Evolutionary conservation across 2,329 filamentous ascomycete genomes (phyloP).

Genomic region (Sclerotinia nivalis): DNA sequence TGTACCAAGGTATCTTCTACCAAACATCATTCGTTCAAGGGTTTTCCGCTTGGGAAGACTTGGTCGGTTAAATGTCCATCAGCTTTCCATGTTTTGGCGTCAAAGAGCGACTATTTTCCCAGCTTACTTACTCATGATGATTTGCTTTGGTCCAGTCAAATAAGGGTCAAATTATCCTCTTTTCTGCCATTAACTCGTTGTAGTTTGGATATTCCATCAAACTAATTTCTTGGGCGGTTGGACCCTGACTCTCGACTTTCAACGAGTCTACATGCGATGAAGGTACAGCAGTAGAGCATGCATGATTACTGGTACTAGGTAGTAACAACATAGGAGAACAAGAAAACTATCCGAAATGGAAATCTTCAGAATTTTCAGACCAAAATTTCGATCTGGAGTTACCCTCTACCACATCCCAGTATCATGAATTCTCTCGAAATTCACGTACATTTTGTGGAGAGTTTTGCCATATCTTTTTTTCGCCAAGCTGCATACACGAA

Average conservation of each 20-base stretch:
- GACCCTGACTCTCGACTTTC: slow-evolving; percentile 6
- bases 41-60: not conserved
- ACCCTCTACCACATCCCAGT: not conserved
- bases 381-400: not conserved
- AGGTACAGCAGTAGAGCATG: slow-evolving; percentile 6
- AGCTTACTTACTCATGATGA: not conserved
- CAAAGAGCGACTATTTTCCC: not conserved
- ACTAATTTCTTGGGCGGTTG: slow-evolving; percentile 5
- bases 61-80: not conserved
- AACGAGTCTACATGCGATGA: slow-evolving; percentile 3
- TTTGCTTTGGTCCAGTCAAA: not conserved
- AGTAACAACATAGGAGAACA: not conserved
- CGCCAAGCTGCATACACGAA: slow-evolving; percentile 7
- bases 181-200: not conserved
- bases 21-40: not conserved
- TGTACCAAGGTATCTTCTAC: not conserved
- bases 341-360: slow-evolving; percentile 6
- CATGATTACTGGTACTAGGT: not conserved
- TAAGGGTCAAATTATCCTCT: not conserved
- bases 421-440: not conserved
- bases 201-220: not conserved
- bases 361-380: not conserved
- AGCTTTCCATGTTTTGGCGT: not conserved
- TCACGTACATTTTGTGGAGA: not conserved
- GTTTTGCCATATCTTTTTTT: not conserved